Evolutionary conservation across 768 basidiomycete genomes (phyloP), one percentile per base, ranked within the genome.

Genomic region (Leccinum aurantiacum): DNA sequence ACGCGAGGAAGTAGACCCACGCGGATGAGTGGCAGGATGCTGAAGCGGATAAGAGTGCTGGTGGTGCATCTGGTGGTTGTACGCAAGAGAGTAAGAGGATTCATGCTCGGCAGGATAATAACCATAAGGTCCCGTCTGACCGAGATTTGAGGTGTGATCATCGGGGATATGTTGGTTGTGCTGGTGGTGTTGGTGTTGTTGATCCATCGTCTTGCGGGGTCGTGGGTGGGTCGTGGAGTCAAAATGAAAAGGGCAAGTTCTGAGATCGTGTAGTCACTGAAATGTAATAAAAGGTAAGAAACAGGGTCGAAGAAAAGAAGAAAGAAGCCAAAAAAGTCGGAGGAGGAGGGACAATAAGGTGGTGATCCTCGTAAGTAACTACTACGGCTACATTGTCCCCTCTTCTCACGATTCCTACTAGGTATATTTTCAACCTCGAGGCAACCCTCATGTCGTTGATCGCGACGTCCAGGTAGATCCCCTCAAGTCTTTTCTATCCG

Each of bases 11-110:
- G 76, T 74, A 71, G 71, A 89, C 88, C 81, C 87, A 87, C 90
- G 89, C 79, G 88, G 77, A 79, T 83, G 84, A 75, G 84, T 80
- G 75, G 78, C 81, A 71, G 79, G 68, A 68, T 84, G 82, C 67
- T 78, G 80, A 73, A 80, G 75, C 71, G 82, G 83, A 80, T 87
- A 88, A 73, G 80, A 74, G 65, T 75, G 76, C 56, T 73, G 70
- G 63, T 71, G 72, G 57, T 75, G 72, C 68, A 75, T 59, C 74
- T 81, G 84, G 66, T 82, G 73, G 69, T 76, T 75, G 75, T 85
- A 84, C 59, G 77, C 75, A 69, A 84, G 73, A 68, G 72, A 77
- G 75, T 84, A 87, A 60, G 80, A 71, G 70, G 78, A 75, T 62
- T 85, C 82, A 67, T 83, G 83, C 58, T 86, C 84, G 66, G 77